Evolutionary conservation across 768 basidiomycete genomes (phyloP).

Genomic region (Mycena vitilis): DNA sequence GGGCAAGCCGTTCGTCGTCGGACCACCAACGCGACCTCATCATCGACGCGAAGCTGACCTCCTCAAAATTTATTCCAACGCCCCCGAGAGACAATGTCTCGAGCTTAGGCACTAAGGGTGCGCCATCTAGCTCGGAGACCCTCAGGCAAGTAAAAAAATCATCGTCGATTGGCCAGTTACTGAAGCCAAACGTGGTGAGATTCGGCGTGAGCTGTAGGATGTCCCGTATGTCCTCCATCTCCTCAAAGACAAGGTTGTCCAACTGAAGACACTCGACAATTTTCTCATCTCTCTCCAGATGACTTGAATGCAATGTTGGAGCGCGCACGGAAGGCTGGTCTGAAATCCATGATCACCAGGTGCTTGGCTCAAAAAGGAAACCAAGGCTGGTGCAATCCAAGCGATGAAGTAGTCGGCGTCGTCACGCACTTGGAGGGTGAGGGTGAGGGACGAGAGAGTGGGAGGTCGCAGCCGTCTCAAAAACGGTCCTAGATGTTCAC

Average conservation of each 20-base stretch:
- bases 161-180: constrained; percentile 6
- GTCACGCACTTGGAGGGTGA: background rate
- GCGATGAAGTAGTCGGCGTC: background rate
- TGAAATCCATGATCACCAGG: constrained; percentile 67
- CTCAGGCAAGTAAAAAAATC: constrained; percentile 6
- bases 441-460: constrained; percentile 7
- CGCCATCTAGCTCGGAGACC: background rate
- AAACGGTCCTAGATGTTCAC: constrained; percentile 18
- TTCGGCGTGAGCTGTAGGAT: background rate
- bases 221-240: background rate
- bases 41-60: background rate
- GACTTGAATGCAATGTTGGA: constrained; percentile 71
- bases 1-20: constrained; percentile 1
- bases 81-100: constrained; percentile 3
- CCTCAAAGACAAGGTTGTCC: background rate
- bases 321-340: constrained; percentile 68
- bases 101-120: constrained; percentile 13
- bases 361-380: too few species aligned
- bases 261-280: background rate
- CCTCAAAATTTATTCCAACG: background rate
- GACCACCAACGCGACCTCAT: constrained; percentile 18
- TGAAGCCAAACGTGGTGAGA: background rate
- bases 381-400: background rate
- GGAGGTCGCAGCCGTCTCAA: constrained; percentile 8
- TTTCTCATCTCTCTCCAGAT: constrained; percentile 51